A percentile compares a stretch with the other conserved stretches of the same genome.
Conservation (phyloP, 352 stramenopile species). For the Globisporangium cederbergense region DNA sequence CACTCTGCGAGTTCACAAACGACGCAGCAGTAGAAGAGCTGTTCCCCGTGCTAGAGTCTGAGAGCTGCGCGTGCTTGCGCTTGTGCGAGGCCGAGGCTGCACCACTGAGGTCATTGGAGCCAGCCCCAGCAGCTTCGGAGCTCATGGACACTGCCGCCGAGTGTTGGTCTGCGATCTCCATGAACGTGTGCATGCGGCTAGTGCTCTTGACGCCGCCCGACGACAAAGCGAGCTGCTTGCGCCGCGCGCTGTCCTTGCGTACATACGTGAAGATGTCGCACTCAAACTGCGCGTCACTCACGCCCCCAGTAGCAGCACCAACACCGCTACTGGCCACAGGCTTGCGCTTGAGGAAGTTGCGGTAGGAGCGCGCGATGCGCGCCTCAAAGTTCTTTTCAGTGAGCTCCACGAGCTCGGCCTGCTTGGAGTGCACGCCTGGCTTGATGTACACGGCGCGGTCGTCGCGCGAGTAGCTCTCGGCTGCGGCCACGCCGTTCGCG, state of each 20-base stretch:
- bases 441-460: conserved; percentile 76
- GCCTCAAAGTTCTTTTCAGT: conserved; percentile 61
- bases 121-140: background rate
- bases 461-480: conserved; percentile 52
- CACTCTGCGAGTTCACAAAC: background rate
- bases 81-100: background rate
- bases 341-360: conserved; percentile 80
- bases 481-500: conserved; percentile 10
- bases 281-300: conserved; percentile 37
- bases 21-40: background rate
- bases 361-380: conserved; percentile 66
- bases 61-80: conserved; percentile 6
- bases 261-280: conserved; percentile 78
- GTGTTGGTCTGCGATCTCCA: conserved; percentile 5
- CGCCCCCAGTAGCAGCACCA: background rate
- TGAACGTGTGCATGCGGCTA: conserved; percentile 10
- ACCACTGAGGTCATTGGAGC: background rate
- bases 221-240: background rate
- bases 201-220: conserved; percentile 3
- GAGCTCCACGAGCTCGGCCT: conserved; percentile 75
- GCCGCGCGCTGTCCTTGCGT: conserved; percentile 37
- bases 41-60: background rate
- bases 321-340: background rate
- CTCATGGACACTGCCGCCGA: background rate
- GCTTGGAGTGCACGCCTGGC: conserved; percentile 71